Evolutionary conservation across 257 asterid genomes (phyloP).

Genomic region (Primulina tabacum): DNA sequence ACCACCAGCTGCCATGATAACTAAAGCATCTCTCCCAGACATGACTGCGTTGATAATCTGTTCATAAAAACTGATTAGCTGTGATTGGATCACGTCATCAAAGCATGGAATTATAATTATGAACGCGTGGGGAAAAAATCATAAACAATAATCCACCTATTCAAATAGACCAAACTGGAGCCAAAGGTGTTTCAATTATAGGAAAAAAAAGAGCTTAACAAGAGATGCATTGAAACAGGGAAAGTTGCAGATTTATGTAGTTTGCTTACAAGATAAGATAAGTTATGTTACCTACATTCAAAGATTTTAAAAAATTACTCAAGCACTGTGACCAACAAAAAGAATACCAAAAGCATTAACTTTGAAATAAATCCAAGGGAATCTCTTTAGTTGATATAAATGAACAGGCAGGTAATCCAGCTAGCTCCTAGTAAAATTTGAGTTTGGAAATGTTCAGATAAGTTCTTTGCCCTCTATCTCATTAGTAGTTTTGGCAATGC

Average conservation of each 20-base stretch:
- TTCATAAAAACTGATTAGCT: slow-evolving; percentile 9
- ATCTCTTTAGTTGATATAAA: background rate
- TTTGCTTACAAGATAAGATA: slow-evolving; percentile 8
- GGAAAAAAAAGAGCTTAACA: background rate
- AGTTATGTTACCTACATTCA: background rate
- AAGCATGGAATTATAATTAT: slow-evolving; percentile 6
- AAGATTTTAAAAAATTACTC: slow-evolving; percentile 1
- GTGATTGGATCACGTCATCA: background rate
- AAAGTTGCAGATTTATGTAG: background rate
- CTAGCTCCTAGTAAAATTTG: background rate
- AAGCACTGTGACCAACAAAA: slow-evolving; percentile 12
- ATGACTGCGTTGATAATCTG: slow-evolving; percentile 84
- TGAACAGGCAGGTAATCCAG: background rate
- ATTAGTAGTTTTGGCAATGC: background rate
- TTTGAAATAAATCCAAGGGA: background rate
- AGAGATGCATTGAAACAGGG: background rate
- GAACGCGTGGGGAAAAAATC: slow-evolving; percentile 1
- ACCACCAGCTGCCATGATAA: slow-evolving; percentile 99
- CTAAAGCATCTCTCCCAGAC: slow-evolving; percentile 87
- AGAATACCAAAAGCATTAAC: background rate
- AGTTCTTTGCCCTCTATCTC: background rate
- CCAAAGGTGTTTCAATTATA: background rate
- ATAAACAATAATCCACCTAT: slow-evolving; percentile 3
- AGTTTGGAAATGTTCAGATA: background rate
- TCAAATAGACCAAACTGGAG: background rate